Base-by-base conservation (phyloP, 345 rosid genomes). In the Citropsis articulata region DNA sequence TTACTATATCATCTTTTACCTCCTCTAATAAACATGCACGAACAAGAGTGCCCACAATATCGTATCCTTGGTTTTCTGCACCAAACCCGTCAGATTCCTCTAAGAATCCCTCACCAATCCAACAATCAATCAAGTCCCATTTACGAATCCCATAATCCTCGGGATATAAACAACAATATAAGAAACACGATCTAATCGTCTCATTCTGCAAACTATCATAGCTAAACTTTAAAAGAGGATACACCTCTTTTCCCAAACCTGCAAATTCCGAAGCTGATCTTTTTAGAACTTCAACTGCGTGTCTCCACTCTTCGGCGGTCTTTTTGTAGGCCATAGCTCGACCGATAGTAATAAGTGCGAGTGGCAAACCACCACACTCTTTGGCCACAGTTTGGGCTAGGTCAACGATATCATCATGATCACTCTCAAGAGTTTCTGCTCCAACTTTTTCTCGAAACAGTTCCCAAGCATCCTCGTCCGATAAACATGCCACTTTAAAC, bases 361-460 rank as follows among this genome's bases (percentile, higher is more conserved):
- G 66, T 6, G 77, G 77, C 12, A 74, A 14, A 19, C 77, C 69
- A 2, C 25, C 38, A 62, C 69, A 61, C 69, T 74, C 57, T 1
- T 62, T 74, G 1, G 40, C 71, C 30, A 67, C 71, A 1, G 10
- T 67, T 24, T 67, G 27, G 13, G 55, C 71, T 9, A 67, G 6
- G 19, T 35, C 21, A 0, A 4, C 69, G 38, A 74, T 74, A 14
- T 74, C 56, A 3, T 16, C 56, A 3, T 16, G 57, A 27, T 61
- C 18, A 40, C 12, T 4, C 2, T 27, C 0, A 74, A 38, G 9
- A 6, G 3, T 2, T 74, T 33, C 40, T 36, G 6, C 40, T 1
- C 40, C 40, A 7, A 36, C 40, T 36, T 36, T 36, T 36, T 7
- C 40, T 7, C 8, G 40, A 36, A 36, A 36, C 40, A 36, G 2